phyloP scores from a whole-genome alignment of 164 flowering plant species.

The Berberis thunbergii region DNA sequence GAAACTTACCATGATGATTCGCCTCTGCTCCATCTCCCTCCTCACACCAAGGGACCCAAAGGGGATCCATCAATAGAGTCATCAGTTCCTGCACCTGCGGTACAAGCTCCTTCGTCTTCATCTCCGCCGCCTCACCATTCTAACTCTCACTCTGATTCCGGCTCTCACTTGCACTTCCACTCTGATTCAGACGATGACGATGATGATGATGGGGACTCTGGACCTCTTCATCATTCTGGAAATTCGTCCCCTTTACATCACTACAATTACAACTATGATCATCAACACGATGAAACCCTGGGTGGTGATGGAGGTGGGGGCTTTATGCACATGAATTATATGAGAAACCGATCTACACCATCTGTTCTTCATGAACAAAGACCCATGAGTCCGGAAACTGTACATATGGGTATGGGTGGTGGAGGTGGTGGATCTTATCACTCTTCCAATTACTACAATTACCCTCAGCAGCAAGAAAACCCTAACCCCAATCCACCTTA shows the following conservation, averaged over 20 bases:
- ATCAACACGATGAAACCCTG: conserved; percentile 11
- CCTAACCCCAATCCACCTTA: conserved; percentile 11
- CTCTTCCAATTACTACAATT: conserved; percentile 2
- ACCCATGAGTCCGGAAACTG: conserved; percentile 43
- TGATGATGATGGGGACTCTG: neutral
- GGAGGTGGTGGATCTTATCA: conserved; percentile 37
- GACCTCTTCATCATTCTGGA: conserved; percentile 3
- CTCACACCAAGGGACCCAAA: conserved; percentile 12
- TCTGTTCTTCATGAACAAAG: conserved; percentile 57
- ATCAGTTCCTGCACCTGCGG: neutral
- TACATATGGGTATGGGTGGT: conserved; percentile 18
- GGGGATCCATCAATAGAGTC: neutral
- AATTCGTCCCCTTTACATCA: neutral
- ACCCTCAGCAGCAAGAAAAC: conserved; percentile 8
- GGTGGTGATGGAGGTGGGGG: conserved; percentile 6
- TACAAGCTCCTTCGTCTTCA: neutral
- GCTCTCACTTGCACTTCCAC: conserved; percentile 14
- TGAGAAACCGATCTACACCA: conserved; percentile 49
- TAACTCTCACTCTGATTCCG: conserved; percentile 11
- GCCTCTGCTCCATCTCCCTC: conserved; percentile 23
- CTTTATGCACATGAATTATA: conserved; percentile 49
- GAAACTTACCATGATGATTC: conserved; percentile 5
- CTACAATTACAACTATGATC: neutral
- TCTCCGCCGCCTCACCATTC: neutral
- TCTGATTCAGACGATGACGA: conserved; percentile 10